These are phyloP conservation scores for Lepidium campestre DNA, from an alignment of 441 rosid genomes.

Conservation along the genomic window DNA sequence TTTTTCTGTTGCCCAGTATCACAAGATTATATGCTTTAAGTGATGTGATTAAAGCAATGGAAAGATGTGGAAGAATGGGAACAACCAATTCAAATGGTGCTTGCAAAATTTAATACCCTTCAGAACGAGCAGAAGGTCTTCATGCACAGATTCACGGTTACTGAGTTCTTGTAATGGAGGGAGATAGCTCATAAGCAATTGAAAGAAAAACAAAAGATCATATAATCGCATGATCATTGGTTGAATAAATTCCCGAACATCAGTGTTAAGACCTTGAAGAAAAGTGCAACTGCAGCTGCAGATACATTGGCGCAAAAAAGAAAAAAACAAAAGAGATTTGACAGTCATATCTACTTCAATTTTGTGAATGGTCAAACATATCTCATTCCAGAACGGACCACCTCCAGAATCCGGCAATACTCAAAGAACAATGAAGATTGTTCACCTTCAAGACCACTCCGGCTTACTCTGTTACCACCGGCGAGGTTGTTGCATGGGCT, in stretches of 20 bases:
- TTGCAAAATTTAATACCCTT: not conserved
- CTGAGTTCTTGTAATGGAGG: not conserved
- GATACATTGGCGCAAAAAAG: not conserved
- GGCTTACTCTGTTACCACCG: slow-evolving; percentile 62
- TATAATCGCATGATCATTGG: too few species aligned
- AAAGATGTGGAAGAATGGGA: not conserved
- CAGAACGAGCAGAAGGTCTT: too few species aligned
- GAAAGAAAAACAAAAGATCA: not conserved
- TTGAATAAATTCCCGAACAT: not conserved
- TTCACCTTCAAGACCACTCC: slow-evolving; percentile 82
- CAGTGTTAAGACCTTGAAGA: not conserved
- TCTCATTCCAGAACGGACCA: slow-evolving; percentile 31
- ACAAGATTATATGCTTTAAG: not conserved
- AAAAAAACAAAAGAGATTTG: not conserved
- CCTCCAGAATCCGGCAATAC: slow-evolving; percentile 57
- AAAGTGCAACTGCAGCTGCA: not conserved
- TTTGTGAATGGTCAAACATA: not conserved
- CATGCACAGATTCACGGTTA: not conserved
- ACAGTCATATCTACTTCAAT: not conserved
- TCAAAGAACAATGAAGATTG: slow-evolving; percentile 72
- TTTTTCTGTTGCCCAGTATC: not conserved
- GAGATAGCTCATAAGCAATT: not conserved
- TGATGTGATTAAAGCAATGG: not conserved
- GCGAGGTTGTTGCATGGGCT: slow-evolving; percentile 88
- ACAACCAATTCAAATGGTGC: not conserved